Base-by-base conservation (phyloP, 345 rosid species). In the Eucalyptus leucophloia region DNA sequence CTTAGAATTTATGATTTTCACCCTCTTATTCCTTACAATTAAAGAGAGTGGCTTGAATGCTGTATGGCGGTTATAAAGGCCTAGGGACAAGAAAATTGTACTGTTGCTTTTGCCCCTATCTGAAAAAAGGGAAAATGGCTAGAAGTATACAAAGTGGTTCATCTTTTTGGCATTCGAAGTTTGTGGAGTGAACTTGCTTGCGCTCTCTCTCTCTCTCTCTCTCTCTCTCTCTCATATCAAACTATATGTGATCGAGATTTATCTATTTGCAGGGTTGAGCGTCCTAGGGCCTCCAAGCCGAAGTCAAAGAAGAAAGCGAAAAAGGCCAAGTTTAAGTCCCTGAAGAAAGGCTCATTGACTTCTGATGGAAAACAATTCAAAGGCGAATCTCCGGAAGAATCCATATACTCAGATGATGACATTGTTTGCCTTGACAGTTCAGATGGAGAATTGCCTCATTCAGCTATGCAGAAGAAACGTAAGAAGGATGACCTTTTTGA, bases 311-410 rank as follows among this genome's bases (percentile, higher is more conserved):
- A 97, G 94, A 98, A 95, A 93, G 90, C 94, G 28, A 98, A 96
- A 95, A 98, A 98, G 94, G 94, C 98, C 56, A 98, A 96, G 93
- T 97, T 93, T 92, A 98, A 96, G 91, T 98, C 99, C 89, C 93
- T 97, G 89, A 97, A 96, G 94, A 98, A 96, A 91, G 98, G 97
- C 90, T 93, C 99, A 81, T 90, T 97, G 85, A 89, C 94, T 94
- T 94, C 96, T 90, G 98, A 94, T 89, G 65, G 91, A 87, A 95
- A 94, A 92, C 92, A 91, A 72, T 93, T 92, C 86, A 95, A 96
- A 93, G 91, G 91, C 90, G 95, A 94, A 88, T 86, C 90, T 86
- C 91, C 92, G 45, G 86, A 86, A 37, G 96, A 96, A 80, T 90
- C 93, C 88, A 90, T 90, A 92, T 95, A 12, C 77, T 83, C 67